These are phyloP conservation scores for Pisolithus microcarpus DNA, from an alignment of 768 basidiomycete genomes.

Conservation along the genomic window DNA sequence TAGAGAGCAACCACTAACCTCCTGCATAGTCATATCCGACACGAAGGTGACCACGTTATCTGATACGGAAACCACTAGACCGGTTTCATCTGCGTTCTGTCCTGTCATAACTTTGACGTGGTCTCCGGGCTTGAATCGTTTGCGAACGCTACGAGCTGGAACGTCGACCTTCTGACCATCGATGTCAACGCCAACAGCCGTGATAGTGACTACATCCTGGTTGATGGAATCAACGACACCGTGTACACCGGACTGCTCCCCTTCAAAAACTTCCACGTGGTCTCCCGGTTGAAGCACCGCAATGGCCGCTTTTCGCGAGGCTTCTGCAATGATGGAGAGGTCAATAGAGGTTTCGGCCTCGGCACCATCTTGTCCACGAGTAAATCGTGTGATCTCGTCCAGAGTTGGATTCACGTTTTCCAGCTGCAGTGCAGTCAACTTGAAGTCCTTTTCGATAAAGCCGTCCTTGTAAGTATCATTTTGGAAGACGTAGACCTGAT, in stretches of 20 bases:
- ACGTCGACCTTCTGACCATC: slow-evolving; percentile 84
- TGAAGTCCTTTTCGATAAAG: slow-evolving; percentile 94
- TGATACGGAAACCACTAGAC: slow-evolving; percentile 86
- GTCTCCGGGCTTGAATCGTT: slow-evolving; percentile 93
- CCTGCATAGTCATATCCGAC: slow-evolving; percentile 96
- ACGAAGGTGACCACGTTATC: slow-evolving; percentile 92
- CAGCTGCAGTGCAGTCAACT: slow-evolving; percentile 62
- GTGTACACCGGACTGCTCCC: slow-evolving; percentile 88
- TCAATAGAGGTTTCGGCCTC: slow-evolving; percentile 70
- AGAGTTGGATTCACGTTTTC: slow-evolving; percentile 94
- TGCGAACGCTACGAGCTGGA: slow-evolving; percentile 82
- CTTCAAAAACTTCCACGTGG: slow-evolving; percentile 95
- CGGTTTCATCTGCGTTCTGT: slow-evolving; percentile 90
- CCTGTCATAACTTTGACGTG: slow-evolving; percentile 98
- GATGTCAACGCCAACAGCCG: slow-evolving; percentile 72
- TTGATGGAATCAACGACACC: slow-evolving; percentile 88
- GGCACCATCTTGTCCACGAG: slow-evolving; percentile 63
- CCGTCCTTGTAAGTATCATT: slow-evolving; percentile 93
- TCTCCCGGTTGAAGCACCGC: slow-evolving; percentile 96
- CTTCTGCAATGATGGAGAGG: slow-evolving; percentile 86
- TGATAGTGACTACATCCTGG: slow-evolving; percentile 81
- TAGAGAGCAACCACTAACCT: slow-evolving; percentile 61
- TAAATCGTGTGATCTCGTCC: slow-evolving; percentile 93
- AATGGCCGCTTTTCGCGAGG: slow-evolving; percentile 84
- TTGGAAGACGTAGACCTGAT: slow-evolving; percentile 77